Conservation (phyloP, 2,329 filamentous ascomycete genomes). For the Dactylella cylindrospora region DNA sequence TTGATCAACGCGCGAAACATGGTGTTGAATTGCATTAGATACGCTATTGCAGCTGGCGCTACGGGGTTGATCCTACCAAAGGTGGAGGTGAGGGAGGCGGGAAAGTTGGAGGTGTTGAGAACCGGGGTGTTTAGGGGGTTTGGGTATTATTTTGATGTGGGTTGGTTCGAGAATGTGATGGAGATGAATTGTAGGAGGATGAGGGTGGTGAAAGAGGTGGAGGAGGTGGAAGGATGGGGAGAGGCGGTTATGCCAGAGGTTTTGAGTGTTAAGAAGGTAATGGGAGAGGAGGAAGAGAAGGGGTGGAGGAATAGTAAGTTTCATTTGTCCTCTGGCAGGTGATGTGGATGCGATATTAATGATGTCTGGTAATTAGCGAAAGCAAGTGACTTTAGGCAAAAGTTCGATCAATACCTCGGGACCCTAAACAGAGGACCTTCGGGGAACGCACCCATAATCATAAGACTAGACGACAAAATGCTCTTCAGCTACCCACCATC, state of each 20-base stretch:
- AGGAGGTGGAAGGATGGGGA: conserved; percentile 52
- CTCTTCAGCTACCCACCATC: conserved; percentile 20
- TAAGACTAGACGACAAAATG: conserved; percentile 13
- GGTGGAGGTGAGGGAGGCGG: conserved; percentile 55
- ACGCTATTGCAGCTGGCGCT: conserved; percentile 57
- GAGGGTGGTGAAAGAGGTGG: conserved; percentile 53
- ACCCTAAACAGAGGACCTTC: conserved; percentile 1
- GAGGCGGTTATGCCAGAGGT: conserved; percentile 52
- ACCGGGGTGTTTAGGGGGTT: conserved; percentile 53
- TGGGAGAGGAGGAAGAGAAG: conserved; percentile 49
- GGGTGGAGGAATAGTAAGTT: conserved; percentile 11
- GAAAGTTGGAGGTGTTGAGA: conserved; percentile 55
- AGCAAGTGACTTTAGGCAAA: conserved; percentile 3
- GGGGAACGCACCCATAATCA: conserved; percentile 3
- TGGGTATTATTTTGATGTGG: conserved; percentile 57
- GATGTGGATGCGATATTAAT: background rate
- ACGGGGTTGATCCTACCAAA: conserved; percentile 56
- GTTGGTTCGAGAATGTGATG: conserved; percentile 54
- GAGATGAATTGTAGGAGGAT: conserved; percentile 54
- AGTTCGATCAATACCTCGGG: conserved; percentile 4
- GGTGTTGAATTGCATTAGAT: conserved; percentile 58
- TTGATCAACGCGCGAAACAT: conserved; percentile 59
- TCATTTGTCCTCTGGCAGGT: too few species aligned
- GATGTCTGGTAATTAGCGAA: too few species aligned
- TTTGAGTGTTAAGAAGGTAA: conserved; percentile 55